Evolutionary conservation across 257 asterid genomes (phyloP).

Genomic region (Solanum ossicruentum): DNA sequence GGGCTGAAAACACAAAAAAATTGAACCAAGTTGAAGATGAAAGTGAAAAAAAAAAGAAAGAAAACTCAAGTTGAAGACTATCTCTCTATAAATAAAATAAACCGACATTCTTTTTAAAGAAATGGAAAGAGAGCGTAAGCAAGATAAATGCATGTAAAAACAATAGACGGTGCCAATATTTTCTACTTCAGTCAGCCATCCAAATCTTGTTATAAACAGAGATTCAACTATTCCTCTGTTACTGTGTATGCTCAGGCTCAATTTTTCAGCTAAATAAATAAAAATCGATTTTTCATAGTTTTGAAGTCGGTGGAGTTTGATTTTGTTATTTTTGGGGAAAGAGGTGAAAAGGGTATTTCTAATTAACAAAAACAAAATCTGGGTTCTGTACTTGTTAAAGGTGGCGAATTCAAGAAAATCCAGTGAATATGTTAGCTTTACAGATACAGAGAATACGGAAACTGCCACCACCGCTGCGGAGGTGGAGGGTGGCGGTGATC

Average conservation of each 20-base stretch:
- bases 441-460: background rate
- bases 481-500: background rate
- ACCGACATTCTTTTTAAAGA: conserved; percentile 30
- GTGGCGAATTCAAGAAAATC: conserved; percentile 60
- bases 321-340: background rate
- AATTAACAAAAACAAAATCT: background rate
- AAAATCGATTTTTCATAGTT: background rate
- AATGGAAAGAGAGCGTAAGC: conserved; percentile 3
- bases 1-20: background rate
- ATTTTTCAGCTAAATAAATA: background rate
- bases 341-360: background rate
- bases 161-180: conserved; percentile 19
- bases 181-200: background rate
- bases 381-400: conserved; percentile 23
- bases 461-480: background rate
- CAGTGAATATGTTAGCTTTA: conserved; percentile 30
- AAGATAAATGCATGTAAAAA: conserved; percentile 8
- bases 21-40: conserved; percentile 13
- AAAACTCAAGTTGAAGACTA: conserved; percentile 12
- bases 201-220: background rate
- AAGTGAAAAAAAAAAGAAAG: background rate
- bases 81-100: background rate
- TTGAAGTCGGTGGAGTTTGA: background rate
- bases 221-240: background rate
- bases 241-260: too few species aligned